Evolutionary conservation across 2,329 filamentous ascomycete genomes (phyloP).

Genomic region (Trichophyton verrucosum): DNA sequence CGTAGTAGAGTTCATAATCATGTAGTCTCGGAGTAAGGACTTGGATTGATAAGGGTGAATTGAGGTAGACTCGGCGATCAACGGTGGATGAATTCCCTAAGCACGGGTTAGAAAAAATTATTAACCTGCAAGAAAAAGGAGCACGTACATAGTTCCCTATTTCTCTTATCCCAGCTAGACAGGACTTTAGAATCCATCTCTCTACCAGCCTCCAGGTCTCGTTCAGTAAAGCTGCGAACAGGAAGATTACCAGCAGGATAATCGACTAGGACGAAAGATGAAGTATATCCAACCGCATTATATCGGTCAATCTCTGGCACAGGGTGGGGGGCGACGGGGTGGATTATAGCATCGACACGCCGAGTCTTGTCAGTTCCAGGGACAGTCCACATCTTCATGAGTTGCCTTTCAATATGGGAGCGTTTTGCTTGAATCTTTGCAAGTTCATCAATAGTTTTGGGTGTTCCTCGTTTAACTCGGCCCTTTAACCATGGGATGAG

Average conservation of each 20-base stretch:
- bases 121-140: neutral
- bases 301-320: slow-evolving; percentile 50
- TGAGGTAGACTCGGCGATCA: slow-evolving; percentile 43
- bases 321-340: slow-evolving; percentile 52
- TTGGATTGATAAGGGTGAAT: slow-evolving; percentile 45
- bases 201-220: slow-evolving; percentile 39
- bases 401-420: slow-evolving; percentile 41
- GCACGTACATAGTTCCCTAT: slow-evolving; percentile 44
- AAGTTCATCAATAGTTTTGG: slow-evolving; percentile 37
- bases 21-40: slow-evolving; percentile 41
- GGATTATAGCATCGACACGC: slow-evolving; percentile 49
- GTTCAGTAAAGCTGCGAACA: slow-evolving; percentile 37
- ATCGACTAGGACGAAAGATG: slow-evolving; percentile 49
- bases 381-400: slow-evolving; percentile 44
- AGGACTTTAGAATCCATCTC: slow-evolving; percentile 32
- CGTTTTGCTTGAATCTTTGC: slow-evolving; percentile 43
- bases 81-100: slow-evolving; percentile 37
- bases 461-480: slow-evolving; percentile 38
- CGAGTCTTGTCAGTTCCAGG: slow-evolving; percentile 24
- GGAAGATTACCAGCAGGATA: slow-evolving; percentile 48
- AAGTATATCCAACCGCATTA: slow-evolving; percentile 51
- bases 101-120: neutral
- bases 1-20: slow-evolving; percentile 42
- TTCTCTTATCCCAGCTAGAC: slow-evolving; percentile 49
- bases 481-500: slow-evolving; percentile 48